Evolutionary conservation across 352 stramenopile species (phyloP).

Genomic region (Pythium folliculosum): DNA sequence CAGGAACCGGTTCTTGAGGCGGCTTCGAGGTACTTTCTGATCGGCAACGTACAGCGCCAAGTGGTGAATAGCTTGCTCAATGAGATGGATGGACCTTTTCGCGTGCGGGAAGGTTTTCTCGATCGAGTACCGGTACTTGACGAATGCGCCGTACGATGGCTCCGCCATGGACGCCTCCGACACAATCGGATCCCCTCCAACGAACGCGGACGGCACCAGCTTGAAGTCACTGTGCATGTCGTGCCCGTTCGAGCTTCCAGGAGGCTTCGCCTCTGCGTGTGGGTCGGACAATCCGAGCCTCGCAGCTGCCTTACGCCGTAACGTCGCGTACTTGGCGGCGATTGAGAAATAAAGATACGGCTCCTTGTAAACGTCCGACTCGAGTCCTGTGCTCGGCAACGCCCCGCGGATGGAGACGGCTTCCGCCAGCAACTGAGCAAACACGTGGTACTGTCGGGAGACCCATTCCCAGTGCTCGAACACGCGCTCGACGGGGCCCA

Average conservation of each 20-base stretch:
- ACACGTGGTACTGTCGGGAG: constrained; percentile 85
- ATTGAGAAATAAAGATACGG: constrained; percentile 87
- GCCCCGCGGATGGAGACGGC: constrained; percentile 69
- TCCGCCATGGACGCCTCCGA: constrained; percentile 48
- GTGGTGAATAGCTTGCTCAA: constrained; percentile 80
- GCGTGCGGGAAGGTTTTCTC: constrained; percentile 68
- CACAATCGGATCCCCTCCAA: constrained; percentile 70
- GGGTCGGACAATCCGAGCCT: constrained; percentile 50
- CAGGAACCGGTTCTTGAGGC: constrained; percentile 76
- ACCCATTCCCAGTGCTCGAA: constrained; percentile 89
- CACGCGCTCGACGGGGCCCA: constrained; percentile 54
- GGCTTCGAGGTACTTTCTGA: constrained; percentile 59
- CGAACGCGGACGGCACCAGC: constrained; percentile 69
- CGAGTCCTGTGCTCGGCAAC: constrained; percentile 52
- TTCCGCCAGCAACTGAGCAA: constrained; percentile 80
- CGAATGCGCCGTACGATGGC: constrained; percentile 52
- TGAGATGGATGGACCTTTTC: constrained; percentile 68
- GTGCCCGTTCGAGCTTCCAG: constrained; percentile 20
- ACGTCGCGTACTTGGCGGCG: constrained; percentile 83
- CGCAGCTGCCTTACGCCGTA: constrained; percentile 62
- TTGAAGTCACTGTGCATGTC: constrained; percentile 52
- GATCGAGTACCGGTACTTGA: constrained; percentile 65
- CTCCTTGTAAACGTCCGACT: constrained; percentile 86
- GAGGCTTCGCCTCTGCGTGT: constrained; percentile 18
- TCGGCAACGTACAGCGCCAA: constrained; percentile 67